Evolutionary conservation across 805 yeast species (phyloP).

Genomic region (Ogataea wickerhamii): DNA sequence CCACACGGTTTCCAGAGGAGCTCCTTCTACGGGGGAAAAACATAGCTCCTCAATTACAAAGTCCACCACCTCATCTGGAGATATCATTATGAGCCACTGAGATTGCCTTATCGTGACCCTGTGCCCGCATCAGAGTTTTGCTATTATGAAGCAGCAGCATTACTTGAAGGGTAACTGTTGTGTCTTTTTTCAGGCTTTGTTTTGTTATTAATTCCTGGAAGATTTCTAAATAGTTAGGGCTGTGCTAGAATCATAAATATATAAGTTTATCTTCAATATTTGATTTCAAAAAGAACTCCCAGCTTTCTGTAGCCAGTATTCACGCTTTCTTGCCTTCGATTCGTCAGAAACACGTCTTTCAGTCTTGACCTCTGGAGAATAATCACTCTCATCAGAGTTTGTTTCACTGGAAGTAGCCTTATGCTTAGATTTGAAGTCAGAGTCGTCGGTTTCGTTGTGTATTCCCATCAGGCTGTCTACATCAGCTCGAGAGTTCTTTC

Average conservation of each 20-base stretch:
- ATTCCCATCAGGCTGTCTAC: constrained; percentile 24
- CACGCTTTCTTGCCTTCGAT: constrained; percentile 23
- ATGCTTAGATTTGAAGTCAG: constrained; percentile 1
- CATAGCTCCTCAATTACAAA: constrained; percentile 32
- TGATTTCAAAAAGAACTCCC: constrained; percentile 15
- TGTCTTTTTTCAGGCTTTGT: too few species aligned
- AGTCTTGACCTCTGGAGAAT: constrained; percentile 1
- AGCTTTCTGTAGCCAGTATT: constrained; percentile 38
- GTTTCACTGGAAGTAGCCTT: constrained; percentile 4
- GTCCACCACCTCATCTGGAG: constrained; percentile 37
- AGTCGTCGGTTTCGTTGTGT: constrained; percentile 16
- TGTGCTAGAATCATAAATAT: too few species aligned
- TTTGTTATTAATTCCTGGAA: too few species aligned
- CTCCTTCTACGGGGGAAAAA: constrained; percentile 34
- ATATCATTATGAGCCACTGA: constrained; percentile 5
- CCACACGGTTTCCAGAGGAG: constrained; percentile 34
- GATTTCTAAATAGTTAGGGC: too few species aligned
- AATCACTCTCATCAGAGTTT: not conserved
- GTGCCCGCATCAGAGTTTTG: too few species aligned
- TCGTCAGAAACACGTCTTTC: constrained; percentile 1
- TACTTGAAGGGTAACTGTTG: too few species aligned
- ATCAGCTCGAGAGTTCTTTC: constrained; percentile 4
- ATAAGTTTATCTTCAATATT: too few species aligned
- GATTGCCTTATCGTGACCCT: too few species aligned
- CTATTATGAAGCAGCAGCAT: too few species aligned